Evolutionary conservation across 2,329 filamentous ascomycete genomes (phyloP).

Genomic region (Neopestalotiopsis rosae): DNA sequence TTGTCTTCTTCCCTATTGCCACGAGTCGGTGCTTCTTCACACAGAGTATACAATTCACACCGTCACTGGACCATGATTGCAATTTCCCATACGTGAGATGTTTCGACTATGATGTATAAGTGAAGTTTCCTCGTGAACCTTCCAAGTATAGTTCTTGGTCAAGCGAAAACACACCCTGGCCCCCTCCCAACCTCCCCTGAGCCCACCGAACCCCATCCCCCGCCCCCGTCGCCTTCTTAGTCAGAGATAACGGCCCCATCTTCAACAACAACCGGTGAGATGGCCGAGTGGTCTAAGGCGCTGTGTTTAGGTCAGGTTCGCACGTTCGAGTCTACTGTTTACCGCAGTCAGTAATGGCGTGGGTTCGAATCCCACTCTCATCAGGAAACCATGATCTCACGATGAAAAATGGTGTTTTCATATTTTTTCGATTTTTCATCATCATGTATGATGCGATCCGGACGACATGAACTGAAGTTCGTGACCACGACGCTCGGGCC

Average conservation of each 20-base stretch:
- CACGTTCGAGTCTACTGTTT: conserved; percentile 19
- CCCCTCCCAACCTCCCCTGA: background rate
- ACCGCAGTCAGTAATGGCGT: conserved; percentile 48
- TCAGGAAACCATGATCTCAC: conserved; percentile 15
- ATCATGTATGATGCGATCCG: background rate
- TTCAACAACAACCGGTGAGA: conserved; percentile 1
- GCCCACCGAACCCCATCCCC: background rate
- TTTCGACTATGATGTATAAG: no score
- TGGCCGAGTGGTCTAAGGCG: conserved; percentile 16
- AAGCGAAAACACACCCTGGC: background rate
- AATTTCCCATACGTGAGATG: no score
- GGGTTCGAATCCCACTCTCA: conserved; percentile 60
- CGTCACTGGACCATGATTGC: no score
- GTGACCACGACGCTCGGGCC: background rate
- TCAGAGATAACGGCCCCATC: background rate
- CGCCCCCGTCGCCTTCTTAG: background rate
- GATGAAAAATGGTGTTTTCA: background rate
- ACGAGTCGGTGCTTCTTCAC: no score
- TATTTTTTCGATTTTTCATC: background rate
- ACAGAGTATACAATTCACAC: no score
- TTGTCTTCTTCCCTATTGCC: no score
- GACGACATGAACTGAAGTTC: background rate
- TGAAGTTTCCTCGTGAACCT: no score
- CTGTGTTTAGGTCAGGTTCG: conserved; percentile 12
- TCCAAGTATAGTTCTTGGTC: no score